Percentiles rank a stretch among this genome's conserved stretches.
Conservation (phyloP, 2,329 filamentous ascomycete species). For the Shiraia sp. region DNA sequence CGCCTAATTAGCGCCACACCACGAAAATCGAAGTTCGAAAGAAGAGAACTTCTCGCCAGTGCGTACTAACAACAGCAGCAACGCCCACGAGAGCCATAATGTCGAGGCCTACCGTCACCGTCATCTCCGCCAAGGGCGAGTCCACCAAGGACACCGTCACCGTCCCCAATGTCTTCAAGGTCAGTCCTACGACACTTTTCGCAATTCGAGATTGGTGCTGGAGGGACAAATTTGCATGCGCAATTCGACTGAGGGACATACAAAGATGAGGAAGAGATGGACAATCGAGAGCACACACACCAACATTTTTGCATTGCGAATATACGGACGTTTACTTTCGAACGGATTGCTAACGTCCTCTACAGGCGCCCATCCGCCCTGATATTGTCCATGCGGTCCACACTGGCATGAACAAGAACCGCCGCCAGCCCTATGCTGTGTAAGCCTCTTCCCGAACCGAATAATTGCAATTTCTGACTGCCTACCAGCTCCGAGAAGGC, state of each 20-base stretch:
- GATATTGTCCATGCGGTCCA: slow-evolving; percentile 99
- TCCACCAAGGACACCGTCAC: slow-evolving; percentile 86
- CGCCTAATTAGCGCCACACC: too few species aligned
- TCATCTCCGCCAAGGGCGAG: slow-evolving; percentile 95
- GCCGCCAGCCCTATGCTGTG: slow-evolving; percentile 98
- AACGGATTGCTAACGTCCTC: slow-evolving; percentile 11
- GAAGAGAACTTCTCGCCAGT: slow-evolving; percentile 4
- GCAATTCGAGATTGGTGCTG: slow-evolving; percentile 12
- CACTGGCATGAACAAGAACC: slow-evolving; percentile 99
- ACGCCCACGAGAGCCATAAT: slow-evolving; percentile 51
- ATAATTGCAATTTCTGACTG: slow-evolving; percentile 19
- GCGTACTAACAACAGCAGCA: slow-evolving; percentile 37
- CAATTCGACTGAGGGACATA: slow-evolving; percentile 2
- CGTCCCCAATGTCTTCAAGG: slow-evolving; percentile 93
- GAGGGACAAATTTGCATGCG: neutral
- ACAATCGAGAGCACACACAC: neutral
- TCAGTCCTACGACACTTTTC: slow-evolving; percentile 25
- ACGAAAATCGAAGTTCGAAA: neutral
- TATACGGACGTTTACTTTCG: neutral
- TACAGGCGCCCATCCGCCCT: slow-evolving; percentile 82
- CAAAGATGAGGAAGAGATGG: neutral
- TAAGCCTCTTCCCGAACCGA: slow-evolving; percentile 51
- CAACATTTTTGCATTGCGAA: neutral
- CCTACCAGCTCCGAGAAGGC: slow-evolving; percentile 77
- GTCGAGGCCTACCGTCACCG: slow-evolving; percentile 95